phyloP scores from a whole-genome alignment of 176 grass and related monocot genomes.

The Thalia dealbata region DNA sequence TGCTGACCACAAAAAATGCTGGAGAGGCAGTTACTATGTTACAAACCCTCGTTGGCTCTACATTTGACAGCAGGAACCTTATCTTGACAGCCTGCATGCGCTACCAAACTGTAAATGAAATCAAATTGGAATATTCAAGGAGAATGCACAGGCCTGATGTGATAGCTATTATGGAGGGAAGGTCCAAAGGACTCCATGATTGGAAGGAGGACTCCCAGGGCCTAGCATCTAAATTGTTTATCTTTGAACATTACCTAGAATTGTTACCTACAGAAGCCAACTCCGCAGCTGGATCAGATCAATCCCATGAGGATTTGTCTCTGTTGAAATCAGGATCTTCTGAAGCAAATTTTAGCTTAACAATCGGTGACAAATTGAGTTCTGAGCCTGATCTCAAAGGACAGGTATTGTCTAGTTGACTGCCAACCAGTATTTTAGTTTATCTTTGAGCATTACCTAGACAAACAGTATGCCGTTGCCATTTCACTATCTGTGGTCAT shows the following conservation, averaged over 20 bases:
- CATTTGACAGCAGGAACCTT: constrained; percentile 92
- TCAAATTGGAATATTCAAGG: constrained; percentile 46
- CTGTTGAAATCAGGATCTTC: neutral
- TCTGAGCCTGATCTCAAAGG: constrained; percentile 56
- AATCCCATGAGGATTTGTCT: constrained; percentile 26
- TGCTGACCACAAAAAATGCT: constrained; percentile 91
- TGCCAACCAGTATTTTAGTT: neutral
- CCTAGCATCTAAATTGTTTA: constrained; percentile 79
- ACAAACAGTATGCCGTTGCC: no score
- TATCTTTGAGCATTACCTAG: no score
- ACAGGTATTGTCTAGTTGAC: constrained; percentile 35
- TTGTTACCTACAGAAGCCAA: constrained; percentile 42
- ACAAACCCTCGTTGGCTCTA: constrained; percentile 83
- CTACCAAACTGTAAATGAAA: constrained; percentile 76
- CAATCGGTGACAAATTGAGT: constrained; percentile 38
- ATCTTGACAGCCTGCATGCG: constrained; percentile 88
- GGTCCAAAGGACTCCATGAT: constrained; percentile 51
- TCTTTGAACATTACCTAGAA: constrained; percentile 66
- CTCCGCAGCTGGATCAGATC: constrained; percentile 30
- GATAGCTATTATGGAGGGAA: constrained; percentile 68
- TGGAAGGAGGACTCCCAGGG: constrained; percentile 67
- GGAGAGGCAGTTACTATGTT: constrained; percentile 85
- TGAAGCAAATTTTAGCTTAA: constrained; percentile 24
- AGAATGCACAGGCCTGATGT: constrained; percentile 66
- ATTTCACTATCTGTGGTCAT: no score